phyloP scores from a whole-genome alignment of 2,329 filamentous ascomycete species.

The Penicillium sp. region DNA sequence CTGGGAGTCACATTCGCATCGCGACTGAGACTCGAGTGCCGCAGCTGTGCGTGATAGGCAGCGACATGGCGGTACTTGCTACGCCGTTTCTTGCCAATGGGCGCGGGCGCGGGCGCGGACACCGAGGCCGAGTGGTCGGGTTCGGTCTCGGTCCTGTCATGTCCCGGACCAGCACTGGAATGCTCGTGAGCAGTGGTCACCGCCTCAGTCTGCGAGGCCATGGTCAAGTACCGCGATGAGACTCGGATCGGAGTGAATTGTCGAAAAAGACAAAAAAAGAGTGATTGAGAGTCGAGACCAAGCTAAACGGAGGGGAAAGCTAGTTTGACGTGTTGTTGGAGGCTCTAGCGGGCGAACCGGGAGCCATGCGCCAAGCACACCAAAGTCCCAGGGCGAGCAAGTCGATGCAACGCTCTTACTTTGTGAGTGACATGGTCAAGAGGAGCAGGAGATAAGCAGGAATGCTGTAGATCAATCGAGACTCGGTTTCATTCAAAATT shows the following conservation, averaged over 20 bases:
- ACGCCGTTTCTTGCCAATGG: slow-evolving; percentile 39
- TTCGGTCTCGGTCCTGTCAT: slow-evolving; percentile 16
- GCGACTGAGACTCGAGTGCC: slow-evolving; percentile 82
- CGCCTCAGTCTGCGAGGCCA: slow-evolving; percentile 25
- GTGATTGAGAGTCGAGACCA: not conserved
- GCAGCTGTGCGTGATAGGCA: slow-evolving; percentile 74
- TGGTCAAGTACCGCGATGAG: slow-evolving; percentile 9
- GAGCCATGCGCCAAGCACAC: slow-evolving; percentile 10
- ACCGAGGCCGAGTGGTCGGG: slow-evolving; percentile 4
- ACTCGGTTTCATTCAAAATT: not conserved
- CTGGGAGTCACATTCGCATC: slow-evolving; percentile 76
- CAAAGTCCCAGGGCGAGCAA: not conserved
- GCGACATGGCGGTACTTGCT: slow-evolving; percentile 90
- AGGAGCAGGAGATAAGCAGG: not conserved
- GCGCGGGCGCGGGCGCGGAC: slow-evolving; percentile 7
- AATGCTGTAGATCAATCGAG: not conserved
- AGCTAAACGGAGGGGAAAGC: slow-evolving; percentile 3
- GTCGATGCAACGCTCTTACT: slow-evolving; percentile 1
- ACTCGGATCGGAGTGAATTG: not conserved
- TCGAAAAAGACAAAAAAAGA: not conserved
- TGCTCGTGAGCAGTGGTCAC: slow-evolving; percentile 19
- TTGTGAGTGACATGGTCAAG: slow-evolving; percentile 1
- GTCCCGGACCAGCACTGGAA: slow-evolving; percentile 5
- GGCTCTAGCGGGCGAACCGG: slow-evolving; percentile 12
- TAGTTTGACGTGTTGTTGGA: not conserved